Evolutionary conservation across 768 basidiomycete species (phyloP).

Genomic region (Coprinellus aureogranulatus): DNA sequence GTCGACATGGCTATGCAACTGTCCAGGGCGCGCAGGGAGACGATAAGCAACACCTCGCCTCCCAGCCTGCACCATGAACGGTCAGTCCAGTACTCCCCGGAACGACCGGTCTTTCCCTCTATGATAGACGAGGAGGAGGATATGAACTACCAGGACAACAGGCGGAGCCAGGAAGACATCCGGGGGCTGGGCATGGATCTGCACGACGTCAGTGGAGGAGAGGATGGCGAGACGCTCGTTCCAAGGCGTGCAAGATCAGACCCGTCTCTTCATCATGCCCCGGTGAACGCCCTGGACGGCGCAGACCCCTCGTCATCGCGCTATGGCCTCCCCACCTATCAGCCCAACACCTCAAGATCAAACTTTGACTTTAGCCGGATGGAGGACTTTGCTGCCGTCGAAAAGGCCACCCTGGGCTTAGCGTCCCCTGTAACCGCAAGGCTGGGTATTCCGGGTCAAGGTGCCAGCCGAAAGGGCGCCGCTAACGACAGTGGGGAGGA

Average conservation of each 20-base stretch:
- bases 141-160: conserved; percentile 46
- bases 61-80: conserved; percentile 10
- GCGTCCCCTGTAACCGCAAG: conserved; percentile 40
- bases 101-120: conserved; percentile 43
- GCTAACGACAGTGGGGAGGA: not conserved
- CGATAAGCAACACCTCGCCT: conserved; percentile 24
- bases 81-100: conserved; percentile 17
- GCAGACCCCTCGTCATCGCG: conserved; percentile 32
- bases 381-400: conserved; percentile 73
- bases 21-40: conserved; percentile 68
- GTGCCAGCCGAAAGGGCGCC: not conserved
- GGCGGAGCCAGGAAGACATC: not conserved
- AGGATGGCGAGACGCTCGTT: conserved; percentile 20
- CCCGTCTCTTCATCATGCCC: conserved; percentile 38
- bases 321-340: conserved; percentile 67
- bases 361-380: conserved; percentile 72
- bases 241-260: conserved; percentile 21
- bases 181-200: conserved; percentile 7
- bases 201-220: conserved; percentile 18
- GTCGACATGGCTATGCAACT: conserved; percentile 88
- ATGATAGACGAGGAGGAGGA: conserved; percentile 17
- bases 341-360: conserved; percentile 53
- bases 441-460: conserved; percentile 31
- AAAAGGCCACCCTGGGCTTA: conserved; percentile 66
- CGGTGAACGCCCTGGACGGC: conserved; percentile 33